phyloP scores from a whole-genome alignment of 345 rosid species.

The Chamaenerion angustifolium region DNA sequence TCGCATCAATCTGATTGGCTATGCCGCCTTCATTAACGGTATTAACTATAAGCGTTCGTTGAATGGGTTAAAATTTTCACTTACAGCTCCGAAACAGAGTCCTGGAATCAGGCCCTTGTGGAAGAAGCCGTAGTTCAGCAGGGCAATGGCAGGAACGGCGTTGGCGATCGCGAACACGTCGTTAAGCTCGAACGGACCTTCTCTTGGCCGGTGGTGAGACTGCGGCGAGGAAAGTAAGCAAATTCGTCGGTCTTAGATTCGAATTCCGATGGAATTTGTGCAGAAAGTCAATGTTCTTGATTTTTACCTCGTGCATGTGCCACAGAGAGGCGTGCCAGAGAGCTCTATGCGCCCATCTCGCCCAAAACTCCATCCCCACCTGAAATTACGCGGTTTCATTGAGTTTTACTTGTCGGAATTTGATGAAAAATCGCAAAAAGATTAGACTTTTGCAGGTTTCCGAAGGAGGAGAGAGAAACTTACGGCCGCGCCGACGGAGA shows the following conservation, averaged over 20 bases:
- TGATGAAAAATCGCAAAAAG: no score
- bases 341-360: slow-evolving; percentile 89
- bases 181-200: slow-evolving; percentile 47
- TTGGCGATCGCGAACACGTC: slow-evolving; percentile 49
- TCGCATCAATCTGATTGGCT: no score
- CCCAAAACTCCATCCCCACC: slow-evolving; percentile 99
- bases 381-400: slow-evolving; percentile 5
- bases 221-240: slow-evolving; percentile 9
- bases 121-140: slow-evolving; percentile 34
- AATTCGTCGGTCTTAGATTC: neutral
- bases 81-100: slow-evolving; percentile 57
- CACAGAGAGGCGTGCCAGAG: slow-evolving; percentile 91
- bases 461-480: slow-evolving; percentile 13
- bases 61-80: slow-evolving; percentile 1
- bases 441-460: no score
- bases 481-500: slow-evolving; percentile 90
- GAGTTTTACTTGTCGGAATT: no score
- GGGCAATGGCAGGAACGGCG: slow-evolving; percentile 43
- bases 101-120: slow-evolving; percentile 42
- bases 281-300: neutral
- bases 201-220: slow-evolving; percentile 61
- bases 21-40: no score
- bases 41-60: no score
- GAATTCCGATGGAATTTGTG: no score
- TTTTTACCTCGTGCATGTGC: slow-evolving; percentile 91